Conservation (phyloP, 2,329 filamentous ascomycete species). For the Aspergillus amoenus region DNA sequence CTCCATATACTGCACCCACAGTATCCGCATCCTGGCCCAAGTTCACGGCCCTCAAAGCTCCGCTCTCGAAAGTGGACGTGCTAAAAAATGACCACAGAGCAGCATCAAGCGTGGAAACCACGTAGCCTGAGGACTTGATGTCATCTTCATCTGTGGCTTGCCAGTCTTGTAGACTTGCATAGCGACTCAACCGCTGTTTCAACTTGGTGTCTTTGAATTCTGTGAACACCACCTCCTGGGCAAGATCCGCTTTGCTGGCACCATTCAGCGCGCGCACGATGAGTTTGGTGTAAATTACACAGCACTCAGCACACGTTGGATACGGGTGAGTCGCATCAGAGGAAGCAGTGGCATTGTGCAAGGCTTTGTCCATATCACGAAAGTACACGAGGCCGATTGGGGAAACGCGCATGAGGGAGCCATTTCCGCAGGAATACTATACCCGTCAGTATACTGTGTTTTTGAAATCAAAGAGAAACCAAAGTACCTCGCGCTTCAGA, state of each 20-base stretch:
- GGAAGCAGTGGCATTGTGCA: constrained; percentile 24
- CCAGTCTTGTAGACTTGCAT: constrained; percentile 27
- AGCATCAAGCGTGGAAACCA: constrained; percentile 43
- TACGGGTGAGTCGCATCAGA: constrained; percentile 41
- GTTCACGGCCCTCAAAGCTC: constrained; percentile 43
- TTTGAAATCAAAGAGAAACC: not conserved
- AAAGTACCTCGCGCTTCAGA: not conserved
- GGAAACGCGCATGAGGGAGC: constrained; percentile 44
- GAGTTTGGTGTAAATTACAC: constrained; percentile 37
- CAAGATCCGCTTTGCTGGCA: not conserved
- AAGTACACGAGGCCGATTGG: constrained; percentile 37
- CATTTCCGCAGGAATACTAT: constrained; percentile 36
- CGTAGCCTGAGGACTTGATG: constrained; percentile 41
- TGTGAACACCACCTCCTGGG: constrained; percentile 7
- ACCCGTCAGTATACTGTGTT: not conserved
- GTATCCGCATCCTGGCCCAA: constrained; percentile 47
- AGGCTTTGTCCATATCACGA: constrained; percentile 22
- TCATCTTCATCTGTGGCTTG: constrained; percentile 15
- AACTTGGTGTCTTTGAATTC: not conserved
- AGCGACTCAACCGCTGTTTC: constrained; percentile 9
- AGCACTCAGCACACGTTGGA: constrained; percentile 39
- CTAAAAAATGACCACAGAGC: constrained; percentile 46
- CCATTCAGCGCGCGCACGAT: constrained; percentile 32
- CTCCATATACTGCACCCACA: constrained; percentile 46
- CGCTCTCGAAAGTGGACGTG: constrained; percentile 36